Base-by-base conservation (phyloP, 306 rosid genomes). In the Adenanthera pavonina region DNA sequence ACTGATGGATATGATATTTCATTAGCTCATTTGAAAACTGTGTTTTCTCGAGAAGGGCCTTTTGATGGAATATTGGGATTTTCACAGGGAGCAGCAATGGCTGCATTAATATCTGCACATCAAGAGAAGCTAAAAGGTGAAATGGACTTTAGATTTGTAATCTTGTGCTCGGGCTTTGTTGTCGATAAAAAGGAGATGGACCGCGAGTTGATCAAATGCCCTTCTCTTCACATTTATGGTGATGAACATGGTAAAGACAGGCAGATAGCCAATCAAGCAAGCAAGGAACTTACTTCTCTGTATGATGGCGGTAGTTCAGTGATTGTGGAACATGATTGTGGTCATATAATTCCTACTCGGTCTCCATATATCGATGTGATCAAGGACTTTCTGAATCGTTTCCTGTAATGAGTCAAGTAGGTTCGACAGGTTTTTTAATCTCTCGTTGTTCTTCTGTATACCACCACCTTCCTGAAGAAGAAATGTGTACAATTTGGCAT, bases 21-120 rank as follows among this genome's bases (percentile, higher is more conserved):
- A 9, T 30, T 93, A 16, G 84, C 88, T 17, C 87, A 88, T 84
- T 86, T 93, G 61, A 84, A 88, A 86, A 82, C 81, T 0, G 76
- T 90, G 25, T 88, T 90, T 78, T 84, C 89, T 56, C 81, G 77
- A 74, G 76, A 89, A 84, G 97, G 96, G 53, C 95, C 97, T 51
- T 92, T 95, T 12, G 98, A 93, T 67, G 98, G 99, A 44, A 78
- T 93, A 71, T 76, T 95, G 80, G 98, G 99, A 30, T 95, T 93
- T 83, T 93, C 98, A 34, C 97, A 93, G 49, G 99, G 99, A 70
- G 96, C 99, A 19, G 97, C 96, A 59, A 93, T 93, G 99, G 87
- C 94, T 43, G 94, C 98, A 3, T 53, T 86, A 52, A 64, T 93
- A 33, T 88, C 92, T 80, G 80, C 94, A 8, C 90, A 79, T 74